phyloP scores from a whole-genome alignment of 2,329 filamentous ascomycete genomes.

The Aspergillus spinulosporus region DNA sequence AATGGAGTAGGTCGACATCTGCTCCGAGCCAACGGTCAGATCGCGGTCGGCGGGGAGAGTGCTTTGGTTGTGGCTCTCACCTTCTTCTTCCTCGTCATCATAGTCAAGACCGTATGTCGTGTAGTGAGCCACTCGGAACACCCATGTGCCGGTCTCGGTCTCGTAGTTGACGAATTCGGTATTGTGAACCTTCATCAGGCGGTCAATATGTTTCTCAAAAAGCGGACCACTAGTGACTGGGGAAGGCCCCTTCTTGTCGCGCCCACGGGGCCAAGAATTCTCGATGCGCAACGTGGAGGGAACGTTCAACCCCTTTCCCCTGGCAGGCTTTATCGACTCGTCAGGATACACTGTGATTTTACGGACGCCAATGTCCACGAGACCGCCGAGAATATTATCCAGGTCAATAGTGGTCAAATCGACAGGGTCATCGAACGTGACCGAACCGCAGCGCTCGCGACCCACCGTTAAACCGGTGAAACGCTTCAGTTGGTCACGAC shows the following conservation, averaged over 20 bases:
- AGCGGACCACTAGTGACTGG: slow-evolving; percentile 62
- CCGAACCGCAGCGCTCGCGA: slow-evolving; percentile 74
- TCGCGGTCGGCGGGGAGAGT: slow-evolving; percentile 34
- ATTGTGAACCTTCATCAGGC: slow-evolving; percentile 73
- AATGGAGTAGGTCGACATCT: slow-evolving; percentile 41
- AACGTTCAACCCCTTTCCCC: slow-evolving; percentile 88
- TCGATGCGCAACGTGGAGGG: slow-evolving; percentile 84
- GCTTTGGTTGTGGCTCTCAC: slow-evolving; percentile 54
- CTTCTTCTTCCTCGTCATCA: slow-evolving; percentile 69
- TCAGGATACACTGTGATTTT: slow-evolving; percentile 85
- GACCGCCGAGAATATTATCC: slow-evolving; percentile 73
- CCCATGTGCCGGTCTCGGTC: slow-evolving; percentile 78
- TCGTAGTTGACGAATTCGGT: slow-evolving; percentile 84
- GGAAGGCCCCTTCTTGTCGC: slow-evolving; percentile 57
- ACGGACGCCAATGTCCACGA: slow-evolving; percentile 74
- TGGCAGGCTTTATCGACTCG: slow-evolving; percentile 72
- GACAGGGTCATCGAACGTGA: slow-evolving; percentile 78
- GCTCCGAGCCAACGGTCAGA: slow-evolving; percentile 38
- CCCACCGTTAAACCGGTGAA: slow-evolving; percentile 78
- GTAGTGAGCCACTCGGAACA: slow-evolving; percentile 92
- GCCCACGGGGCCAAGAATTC: slow-evolving; percentile 85
- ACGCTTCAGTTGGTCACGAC: slow-evolving; percentile 72
- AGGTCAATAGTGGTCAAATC: slow-evolving; percentile 78
- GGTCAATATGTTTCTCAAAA: slow-evolving; percentile 76
- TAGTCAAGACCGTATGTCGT: slow-evolving; percentile 91